Evolutionary conservation across 495 filamentous ascomycete genomes (phyloP).

Genomic region (Diplogelasinospora grovesii): DNA sequence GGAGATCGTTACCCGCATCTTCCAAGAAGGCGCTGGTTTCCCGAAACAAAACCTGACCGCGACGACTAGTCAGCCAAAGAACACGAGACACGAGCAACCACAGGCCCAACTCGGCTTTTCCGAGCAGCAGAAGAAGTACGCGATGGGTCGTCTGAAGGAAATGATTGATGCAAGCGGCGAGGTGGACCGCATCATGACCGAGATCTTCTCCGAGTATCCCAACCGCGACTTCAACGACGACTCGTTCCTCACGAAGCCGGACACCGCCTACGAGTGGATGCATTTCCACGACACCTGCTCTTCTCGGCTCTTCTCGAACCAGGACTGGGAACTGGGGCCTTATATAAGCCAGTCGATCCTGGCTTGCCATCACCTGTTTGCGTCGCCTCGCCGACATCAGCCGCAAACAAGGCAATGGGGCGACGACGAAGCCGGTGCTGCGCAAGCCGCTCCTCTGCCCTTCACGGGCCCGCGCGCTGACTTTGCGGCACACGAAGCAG

Average conservation of each 20-base stretch:
- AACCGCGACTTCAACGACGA: conserved; percentile 88
- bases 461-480: conserved; percentile 78
- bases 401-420: conserved; percentile 34
- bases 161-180: conserved; percentile 88
- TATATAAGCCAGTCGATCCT: conserved; percentile 82
- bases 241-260: conserved; percentile 80
- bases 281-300: conserved; percentile 85
- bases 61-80: conserved; percentile 16
- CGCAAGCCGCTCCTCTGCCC: conserved; percentile 50
- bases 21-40: conserved; percentile 81
- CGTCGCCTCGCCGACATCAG: conserved; percentile 47
- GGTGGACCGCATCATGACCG: conserved; percentile 73
- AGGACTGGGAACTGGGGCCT: conserved; percentile 82
- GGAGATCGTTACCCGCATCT: conserved; percentile 79
- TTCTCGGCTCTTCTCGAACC: conserved; percentile 60
- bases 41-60: conserved; percentile 50
- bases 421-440: conserved; percentile 42
- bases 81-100: conserved; percentile 37
- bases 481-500: conserved; percentile 67
- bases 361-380: conserved; percentile 89
- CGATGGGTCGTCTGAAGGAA: conserved; percentile 72
- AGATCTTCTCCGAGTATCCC: conserved; percentile 76
- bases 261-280: conserved; percentile 85
- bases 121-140: conserved; percentile 67
- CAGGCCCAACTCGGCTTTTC: conserved; percentile 56